phyloP scores from a whole-genome alignment of 2,329 filamentous ascomycete species.

The Aureobasidium zeae region DNA sequence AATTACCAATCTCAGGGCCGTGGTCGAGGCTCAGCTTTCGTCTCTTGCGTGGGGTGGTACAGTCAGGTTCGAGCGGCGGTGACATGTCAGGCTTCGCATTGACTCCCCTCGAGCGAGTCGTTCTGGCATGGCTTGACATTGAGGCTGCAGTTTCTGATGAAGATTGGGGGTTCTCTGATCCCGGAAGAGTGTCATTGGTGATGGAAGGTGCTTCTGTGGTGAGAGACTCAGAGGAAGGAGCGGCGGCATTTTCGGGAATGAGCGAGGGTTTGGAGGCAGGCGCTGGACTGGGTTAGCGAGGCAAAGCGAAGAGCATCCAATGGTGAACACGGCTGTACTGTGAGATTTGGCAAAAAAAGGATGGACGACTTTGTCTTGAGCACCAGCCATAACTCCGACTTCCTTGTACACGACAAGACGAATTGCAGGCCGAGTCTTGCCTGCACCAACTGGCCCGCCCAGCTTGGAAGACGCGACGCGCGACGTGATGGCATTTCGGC shows the following conservation, averaged over 20 bases:
- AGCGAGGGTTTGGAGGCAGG: background rate
- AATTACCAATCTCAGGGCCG: background rate
- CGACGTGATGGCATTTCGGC: background rate
- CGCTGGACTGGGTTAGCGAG: background rate
- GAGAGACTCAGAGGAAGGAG: background rate
- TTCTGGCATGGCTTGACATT: background rate
- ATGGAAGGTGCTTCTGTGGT: no score
- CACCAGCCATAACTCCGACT: conserved; percentile 16
- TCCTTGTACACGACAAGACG: background rate
- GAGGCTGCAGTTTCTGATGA: no score
- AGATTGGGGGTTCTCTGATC: no score
- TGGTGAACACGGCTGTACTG: background rate
- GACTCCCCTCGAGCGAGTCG: background rate
- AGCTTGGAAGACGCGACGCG: conserved; percentile 5
- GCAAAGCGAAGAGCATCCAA: no score
- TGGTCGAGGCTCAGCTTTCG: conserved; percentile 6
- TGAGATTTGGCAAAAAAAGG: conserved; percentile 16
- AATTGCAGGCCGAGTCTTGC: background rate
- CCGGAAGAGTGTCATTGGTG: no score
- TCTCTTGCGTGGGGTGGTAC: conserved; percentile 3
- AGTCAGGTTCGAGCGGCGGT: background rate
- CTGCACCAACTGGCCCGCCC: background rate
- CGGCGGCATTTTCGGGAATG: background rate
- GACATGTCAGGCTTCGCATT: background rate
- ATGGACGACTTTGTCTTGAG: conserved; percentile 14